Evolutionary conservation across 805 yeast genomes (phyloP).

Genomic region (Candida alai): DNA sequence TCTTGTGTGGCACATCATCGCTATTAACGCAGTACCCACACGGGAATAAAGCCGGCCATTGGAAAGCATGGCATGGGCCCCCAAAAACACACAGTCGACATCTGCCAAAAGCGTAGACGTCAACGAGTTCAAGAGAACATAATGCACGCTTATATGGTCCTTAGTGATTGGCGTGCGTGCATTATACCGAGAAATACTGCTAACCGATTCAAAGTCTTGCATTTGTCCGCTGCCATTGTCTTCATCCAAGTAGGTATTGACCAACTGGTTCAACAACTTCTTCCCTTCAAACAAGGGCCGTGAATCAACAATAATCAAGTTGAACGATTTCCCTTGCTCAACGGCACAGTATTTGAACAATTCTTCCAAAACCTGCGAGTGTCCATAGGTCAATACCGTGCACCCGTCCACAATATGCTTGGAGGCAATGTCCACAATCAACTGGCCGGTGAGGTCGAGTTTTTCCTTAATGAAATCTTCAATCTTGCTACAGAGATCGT

Average conservation of each 20-base stretch:
- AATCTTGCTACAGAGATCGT: constrained; percentile 58
- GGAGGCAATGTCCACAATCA: constrained; percentile 78
- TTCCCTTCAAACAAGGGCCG: constrained; percentile 94
- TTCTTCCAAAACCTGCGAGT: constrained; percentile 76
- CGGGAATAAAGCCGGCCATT: constrained; percentile 91
- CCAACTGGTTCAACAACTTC: constrained; percentile 61
- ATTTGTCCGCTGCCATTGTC: constrained; percentile 14
- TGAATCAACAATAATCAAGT: constrained; percentile 85
- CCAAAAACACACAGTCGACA: constrained; percentile 87
- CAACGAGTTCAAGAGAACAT: constrained; percentile 74
- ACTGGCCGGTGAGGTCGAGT: constrained; percentile 74
- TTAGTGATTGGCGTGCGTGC: constrained; percentile 28
- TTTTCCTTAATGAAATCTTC: constrained; percentile 82
- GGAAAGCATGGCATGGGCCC: constrained; percentile 96
- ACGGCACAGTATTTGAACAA: constrained; percentile 64
- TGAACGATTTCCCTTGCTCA: constrained; percentile 60
- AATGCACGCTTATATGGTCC: constrained; percentile 69
- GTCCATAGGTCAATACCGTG: constrained; percentile 83
- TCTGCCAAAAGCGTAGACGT: constrained; percentile 73
- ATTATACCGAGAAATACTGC: constrained; percentile 12
- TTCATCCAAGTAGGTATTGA: constrained; percentile 33
- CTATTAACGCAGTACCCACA: constrained; percentile 91
- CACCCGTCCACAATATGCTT: constrained; percentile 71
- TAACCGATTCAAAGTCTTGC: constrained; percentile 14
- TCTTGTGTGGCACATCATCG: constrained; percentile 84